Percentiles rank a stretch among this genome's conserved stretches.
These are phyloP conservation scores for Teratosphaeriaceae sp. DNA, from an alignment of 2,329 filamentous ascomycete species.

Conservation along the genomic window DNA sequence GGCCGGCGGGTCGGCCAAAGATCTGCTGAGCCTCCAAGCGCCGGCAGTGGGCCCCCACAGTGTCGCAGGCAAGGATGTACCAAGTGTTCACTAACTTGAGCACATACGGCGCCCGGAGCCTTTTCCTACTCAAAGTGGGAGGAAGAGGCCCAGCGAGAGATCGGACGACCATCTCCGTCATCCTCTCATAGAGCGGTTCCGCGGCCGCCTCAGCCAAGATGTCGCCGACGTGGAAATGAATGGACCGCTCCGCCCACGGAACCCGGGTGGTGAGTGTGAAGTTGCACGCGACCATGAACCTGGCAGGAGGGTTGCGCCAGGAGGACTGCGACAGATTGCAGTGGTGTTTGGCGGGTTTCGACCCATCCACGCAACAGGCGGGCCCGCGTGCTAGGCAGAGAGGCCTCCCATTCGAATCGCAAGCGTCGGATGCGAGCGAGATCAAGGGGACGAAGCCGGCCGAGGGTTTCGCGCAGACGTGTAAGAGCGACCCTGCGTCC, in stretches of 20 bases:
- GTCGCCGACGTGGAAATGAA: background rate
- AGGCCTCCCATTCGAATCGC: background rate
- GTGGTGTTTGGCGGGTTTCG: background rate
- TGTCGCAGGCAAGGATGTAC: background rate
- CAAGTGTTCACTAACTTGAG: background rate
- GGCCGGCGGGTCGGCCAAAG: conserved; percentile 55
- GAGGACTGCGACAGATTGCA: background rate
- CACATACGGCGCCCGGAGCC: no score
- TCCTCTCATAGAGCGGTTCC: background rate
- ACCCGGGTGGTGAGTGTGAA: background rate
- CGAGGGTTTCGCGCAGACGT: background rate
- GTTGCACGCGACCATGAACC: conserved; percentile 1
- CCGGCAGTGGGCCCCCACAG: background rate
- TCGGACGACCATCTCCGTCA: background rate
- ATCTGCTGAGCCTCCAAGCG: background rate
- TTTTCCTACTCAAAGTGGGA: no score
- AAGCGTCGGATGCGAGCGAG: background rate
- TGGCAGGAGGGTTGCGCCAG: no score
- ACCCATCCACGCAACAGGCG: background rate
- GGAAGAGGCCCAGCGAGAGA: background rate
- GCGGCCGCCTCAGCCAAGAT: background rate
- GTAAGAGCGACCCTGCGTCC: background rate
- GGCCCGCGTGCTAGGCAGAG: background rate
- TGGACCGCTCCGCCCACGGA: background rate
- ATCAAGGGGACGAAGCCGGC: background rate